Base-by-base conservation (phyloP, 2,329 filamentous ascomycete species). In the Botrytis fragariae region DNA sequence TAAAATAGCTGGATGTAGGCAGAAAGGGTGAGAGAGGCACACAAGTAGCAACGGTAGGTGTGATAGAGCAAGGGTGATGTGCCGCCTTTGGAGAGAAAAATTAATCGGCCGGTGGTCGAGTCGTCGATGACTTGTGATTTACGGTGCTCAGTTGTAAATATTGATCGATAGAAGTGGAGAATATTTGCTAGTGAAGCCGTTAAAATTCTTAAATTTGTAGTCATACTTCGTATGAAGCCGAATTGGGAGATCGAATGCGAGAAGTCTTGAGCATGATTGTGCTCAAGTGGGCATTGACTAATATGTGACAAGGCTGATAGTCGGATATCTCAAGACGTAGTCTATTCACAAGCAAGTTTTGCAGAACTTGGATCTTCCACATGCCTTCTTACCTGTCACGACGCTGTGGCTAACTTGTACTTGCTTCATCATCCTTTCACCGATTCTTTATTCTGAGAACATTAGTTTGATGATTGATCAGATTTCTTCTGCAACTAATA, bases 401-500 rank as follows among this genome's bases (percentile, higher is more conserved):
- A 51, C 22, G 22, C 32, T 32, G 22, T 67, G 32, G 44, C 44
- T 51, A 67, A 67, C 35, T 39, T 29, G n/a, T 29, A 2, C 45
- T 10, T 51, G 25, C 64, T 39, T 39, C 32, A 18, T 51, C 44
- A 51, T 67, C 54, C 42, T 45, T 67, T 67, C 45, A 22, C 35
- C 45, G 18, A 22, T 64, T 45, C 62, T 45, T 45, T 25, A 45
- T 42, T 63, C n/a, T 29, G 44, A 64, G 1, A 64, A 25, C 20
- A 45, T 9, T 39, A 22, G 12, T 42, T 51, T 44, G 22, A 48
- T 64, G 44, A 54, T 39, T 71, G 59, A 62, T 71, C 69, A 32
- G 44, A n/a, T 48, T 37, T 71, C 69, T 71, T 64, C 59, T 71
- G 69, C 69, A 51, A 29, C 42, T 63, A 51, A 54, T 1, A 8